These are phyloP conservation scores for Penicillium cosmopolitanum DNA, from an alignment of 495 filamentous ascomycete genomes.

Conservation along the genomic window DNA sequence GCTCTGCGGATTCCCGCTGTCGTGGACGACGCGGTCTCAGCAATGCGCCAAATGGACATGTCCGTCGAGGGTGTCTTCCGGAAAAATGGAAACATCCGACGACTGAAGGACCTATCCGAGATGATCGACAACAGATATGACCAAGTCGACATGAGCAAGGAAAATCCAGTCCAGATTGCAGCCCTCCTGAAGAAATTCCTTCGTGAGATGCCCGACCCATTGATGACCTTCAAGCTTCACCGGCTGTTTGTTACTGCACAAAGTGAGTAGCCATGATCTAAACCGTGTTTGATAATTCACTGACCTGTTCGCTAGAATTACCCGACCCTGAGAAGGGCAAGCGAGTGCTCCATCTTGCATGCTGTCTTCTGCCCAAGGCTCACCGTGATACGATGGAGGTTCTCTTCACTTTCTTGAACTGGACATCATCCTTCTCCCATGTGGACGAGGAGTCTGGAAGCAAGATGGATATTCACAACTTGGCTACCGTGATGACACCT, in stretches of 20 bases:
- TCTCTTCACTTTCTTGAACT: constrained; percentile 94
- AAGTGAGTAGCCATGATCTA: constrained; percentile 54
- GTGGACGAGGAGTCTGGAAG: constrained; percentile 90
- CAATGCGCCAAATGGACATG: constrained; percentile 99
- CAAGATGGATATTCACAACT: constrained; percentile 99
- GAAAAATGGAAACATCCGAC: constrained; percentile 97
- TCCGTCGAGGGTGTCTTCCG: constrained; percentile 98
- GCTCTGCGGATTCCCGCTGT: constrained; percentile 84
- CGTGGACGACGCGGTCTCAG: constrained; percentile 87
- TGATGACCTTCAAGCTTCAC: constrained; percentile 95
- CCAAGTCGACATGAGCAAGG: constrained; percentile 77
- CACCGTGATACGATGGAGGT: constrained; percentile 96
- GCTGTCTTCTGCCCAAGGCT: constrained; percentile 89
- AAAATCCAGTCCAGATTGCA: constrained; percentile 90
- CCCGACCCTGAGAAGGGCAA: constrained; percentile 78
- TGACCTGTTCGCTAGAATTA: constrained; percentile 62
- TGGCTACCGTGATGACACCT: constrained; percentile 96
- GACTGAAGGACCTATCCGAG: constrained; percentile 80
- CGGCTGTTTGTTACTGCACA: constrained; percentile 86
- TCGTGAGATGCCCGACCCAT: constrained; percentile 89
- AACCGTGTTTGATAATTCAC: constrained; percentile 16
- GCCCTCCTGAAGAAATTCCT: constrained; percentile 96
- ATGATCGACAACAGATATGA: constrained; percentile 84
- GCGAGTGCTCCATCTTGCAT: constrained; percentile 86
- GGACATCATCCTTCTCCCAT: constrained; percentile 95